Percentiles rank a stretch among this genome's conserved stretches.
Evolutionary conservation across 768 basidiomycete species (phyloP).

Genomic region (Mycena venus): DNA sequence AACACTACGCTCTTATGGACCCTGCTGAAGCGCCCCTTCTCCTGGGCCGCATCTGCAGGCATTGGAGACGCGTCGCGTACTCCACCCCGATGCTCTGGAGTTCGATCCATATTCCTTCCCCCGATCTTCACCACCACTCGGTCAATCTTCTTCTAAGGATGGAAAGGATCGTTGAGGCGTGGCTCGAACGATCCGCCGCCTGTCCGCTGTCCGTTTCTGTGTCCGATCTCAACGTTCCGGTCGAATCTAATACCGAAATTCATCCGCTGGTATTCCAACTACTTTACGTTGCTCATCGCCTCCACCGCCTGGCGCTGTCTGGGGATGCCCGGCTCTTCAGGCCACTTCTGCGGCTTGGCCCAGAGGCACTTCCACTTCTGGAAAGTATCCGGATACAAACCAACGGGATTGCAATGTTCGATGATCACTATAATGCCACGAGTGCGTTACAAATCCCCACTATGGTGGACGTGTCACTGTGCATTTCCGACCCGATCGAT

Average conservation of each 20-base stretch:
- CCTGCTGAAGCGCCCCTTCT: conserved; percentile 2
- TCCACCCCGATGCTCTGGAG: conserved; percentile 11
- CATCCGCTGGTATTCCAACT: not conserved
- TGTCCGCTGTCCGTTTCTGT: not conserved
- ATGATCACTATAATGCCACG: not conserved
- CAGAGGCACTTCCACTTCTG: not conserved
- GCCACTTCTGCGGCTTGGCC: not conserved
- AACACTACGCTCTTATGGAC: conserved; percentile 16
- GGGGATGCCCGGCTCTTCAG: not conserved
- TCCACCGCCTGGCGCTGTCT: not conserved
- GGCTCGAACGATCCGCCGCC: not conserved
- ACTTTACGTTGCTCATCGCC: not conserved
- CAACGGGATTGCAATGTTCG: not conserved
- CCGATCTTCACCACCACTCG: not conserved
- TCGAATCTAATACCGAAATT: not conserved
- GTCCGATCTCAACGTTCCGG: not conserved
- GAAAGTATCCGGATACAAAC: not conserved
- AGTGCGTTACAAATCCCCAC: not conserved
- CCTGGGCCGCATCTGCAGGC: conserved; percentile 17
- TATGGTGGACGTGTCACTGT: not conserved
- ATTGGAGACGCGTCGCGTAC: conserved; percentile 9
- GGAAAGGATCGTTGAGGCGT: not conserved
- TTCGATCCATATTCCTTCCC: conserved; percentile 11
- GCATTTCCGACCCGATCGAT: not conserved
- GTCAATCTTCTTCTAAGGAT: not conserved